Evolutionary conservation across 2,329 filamentous ascomycete genomes (phyloP), one percentile per base, ranked within the genome.

Genomic region (Alternaria burnsii): DNA sequence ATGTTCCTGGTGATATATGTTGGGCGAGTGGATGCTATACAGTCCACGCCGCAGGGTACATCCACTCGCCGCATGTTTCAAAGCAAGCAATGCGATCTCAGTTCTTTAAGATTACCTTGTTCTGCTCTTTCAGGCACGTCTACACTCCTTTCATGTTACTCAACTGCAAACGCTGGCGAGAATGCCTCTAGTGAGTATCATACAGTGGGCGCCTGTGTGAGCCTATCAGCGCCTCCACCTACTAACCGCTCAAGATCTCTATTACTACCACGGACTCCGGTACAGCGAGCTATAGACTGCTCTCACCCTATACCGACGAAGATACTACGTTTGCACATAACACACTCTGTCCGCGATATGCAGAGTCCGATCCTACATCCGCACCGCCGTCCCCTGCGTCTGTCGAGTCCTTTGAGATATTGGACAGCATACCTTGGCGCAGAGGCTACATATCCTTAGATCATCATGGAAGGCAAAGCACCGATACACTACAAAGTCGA

Each of bases 371-470:
- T 46, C 52, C 67, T 11, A 67, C 71, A 1, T 74, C 72, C 22
- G 70, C 72, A n/a, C 76, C 75, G 12, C 72, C 73, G n/a, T 76
- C 75, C 10, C 75, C 74, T 26, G 70, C 74, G 10, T 76, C 73
- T 1, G 68, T 77, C 18, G 72, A 77, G 54, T 74, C 74, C 16
- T 75, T 78, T 55, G 75, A 77, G 52, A 67, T 76, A 40, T 61
- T 76, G 20, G 75, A 76, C 30, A 70, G 64, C 22, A 69, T 74
- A 42, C 71, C 74, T 46, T 77, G 76, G 75, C 69, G 73, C 18
- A 62, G 65, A 44, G 71, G 71, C 40, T 71, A 75, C 61, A 71
- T 66, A 20, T 63, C 59, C 4, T 59, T 67, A 30, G 57, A 67
- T 24, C 20, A 44, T 4, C 44, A 38, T 20, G 30, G 28, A 12